Evolutionary conservation across 768 basidiomycete species (phyloP).

Genomic region (Leccinum uliginosum): DNA sequence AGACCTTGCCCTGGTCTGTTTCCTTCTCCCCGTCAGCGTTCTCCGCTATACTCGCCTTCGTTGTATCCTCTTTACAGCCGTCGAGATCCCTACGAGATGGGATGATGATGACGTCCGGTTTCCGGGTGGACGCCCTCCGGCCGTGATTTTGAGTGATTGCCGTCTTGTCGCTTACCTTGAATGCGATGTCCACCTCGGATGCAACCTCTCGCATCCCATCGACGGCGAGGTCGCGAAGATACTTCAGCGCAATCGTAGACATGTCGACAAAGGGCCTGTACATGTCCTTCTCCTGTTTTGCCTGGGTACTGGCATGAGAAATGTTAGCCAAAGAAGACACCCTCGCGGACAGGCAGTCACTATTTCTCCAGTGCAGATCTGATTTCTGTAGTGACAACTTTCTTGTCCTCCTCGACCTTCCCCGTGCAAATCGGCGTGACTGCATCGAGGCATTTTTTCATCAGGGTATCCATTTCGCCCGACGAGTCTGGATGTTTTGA

Average conservation of each 20-base stretch:
- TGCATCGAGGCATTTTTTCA: not conserved
- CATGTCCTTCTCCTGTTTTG: not conserved
- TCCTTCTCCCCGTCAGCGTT: too few relatives aligned
- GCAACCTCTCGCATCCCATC: not conserved
- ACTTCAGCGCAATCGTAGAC: not conserved
- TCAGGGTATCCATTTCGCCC: not conserved
- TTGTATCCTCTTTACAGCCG: not conserved
- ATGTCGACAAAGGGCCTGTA: not conserved
- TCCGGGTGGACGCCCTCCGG: not conserved
- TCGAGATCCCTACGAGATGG: not conserved
- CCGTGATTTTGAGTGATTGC: not conserved
- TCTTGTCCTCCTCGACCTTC: not conserved
- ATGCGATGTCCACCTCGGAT: not conserved
- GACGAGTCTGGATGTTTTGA: not conserved
- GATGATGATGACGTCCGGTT: not conserved
- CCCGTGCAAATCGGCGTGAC: not conserved
- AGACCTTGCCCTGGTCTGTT: not conserved
- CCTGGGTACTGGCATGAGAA: not conserved
- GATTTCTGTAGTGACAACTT: not conserved
- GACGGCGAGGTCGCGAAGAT: not conserved
- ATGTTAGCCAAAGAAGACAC: not conserved
- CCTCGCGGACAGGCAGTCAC: not conserved
- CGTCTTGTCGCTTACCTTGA: not conserved
- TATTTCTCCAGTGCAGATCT: not conserved
- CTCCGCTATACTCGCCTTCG: not conserved